A percentile compares a stretch with the other conserved stretches of the same genome.
Evolutionary conservation across 805 yeast genomes (phyloP).

Genomic region (Hanseniaspora guilliermondii): DNA sequence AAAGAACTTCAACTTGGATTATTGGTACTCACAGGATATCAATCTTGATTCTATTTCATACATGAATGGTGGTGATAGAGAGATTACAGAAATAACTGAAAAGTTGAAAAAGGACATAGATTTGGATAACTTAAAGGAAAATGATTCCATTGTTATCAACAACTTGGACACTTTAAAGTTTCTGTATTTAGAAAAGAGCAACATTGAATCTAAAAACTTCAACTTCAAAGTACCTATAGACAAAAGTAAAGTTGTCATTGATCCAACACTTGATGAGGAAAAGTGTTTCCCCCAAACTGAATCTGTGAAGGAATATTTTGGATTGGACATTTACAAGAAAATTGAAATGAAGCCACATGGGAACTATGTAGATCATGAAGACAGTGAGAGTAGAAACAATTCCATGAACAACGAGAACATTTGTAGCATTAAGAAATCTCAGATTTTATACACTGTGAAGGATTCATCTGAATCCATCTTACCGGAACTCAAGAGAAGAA

Average conservation of each 20-base stretch:
- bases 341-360: constrained; percentile 1
- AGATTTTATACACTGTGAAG: constrained; percentile 5
- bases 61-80: not conserved
- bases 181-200: constrained; percentile 2
- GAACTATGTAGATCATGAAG: not conserved
- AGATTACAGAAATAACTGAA: not conserved
- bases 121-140: not conserved
- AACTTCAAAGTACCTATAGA: constrained; percentile 1
- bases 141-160: not conserved
- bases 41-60: not conserved
- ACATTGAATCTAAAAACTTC: not conserved
- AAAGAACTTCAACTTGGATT: constrained; percentile 11
- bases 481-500: not conserved
- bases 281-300: not conserved
- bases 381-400: not conserved
- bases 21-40: constrained; percentile 10
- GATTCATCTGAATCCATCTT: not conserved
- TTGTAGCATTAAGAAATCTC: constrained; percentile 8
- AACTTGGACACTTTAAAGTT: constrained; percentile 2
- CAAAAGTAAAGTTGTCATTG: not conserved
- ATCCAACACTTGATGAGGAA: not conserved
- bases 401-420: not conserved
- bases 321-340: constrained; percentile 5
- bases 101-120: not conserved
- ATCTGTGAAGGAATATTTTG: not conserved